Evolutionary conservation across 371 early-diverging fungal genomes (phyloP), one percentile per base, ranked within the genome.

Genomic region (Syncephalastrum sp.): DNA sequence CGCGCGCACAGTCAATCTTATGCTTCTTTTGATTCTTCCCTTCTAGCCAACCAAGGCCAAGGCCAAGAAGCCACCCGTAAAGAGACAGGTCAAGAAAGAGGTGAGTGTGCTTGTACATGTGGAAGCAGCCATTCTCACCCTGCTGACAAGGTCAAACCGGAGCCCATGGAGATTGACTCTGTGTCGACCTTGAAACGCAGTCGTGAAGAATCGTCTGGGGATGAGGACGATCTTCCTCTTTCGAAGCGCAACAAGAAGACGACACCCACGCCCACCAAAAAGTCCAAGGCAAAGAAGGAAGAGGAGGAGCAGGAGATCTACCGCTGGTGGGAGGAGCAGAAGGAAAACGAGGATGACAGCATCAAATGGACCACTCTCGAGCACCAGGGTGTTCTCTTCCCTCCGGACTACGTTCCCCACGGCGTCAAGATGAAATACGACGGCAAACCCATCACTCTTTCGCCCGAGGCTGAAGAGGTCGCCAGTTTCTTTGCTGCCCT

Each of bases 401-500:
- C 99, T 43, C 98, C 97, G 0, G 85, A 82, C 1, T 98, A 98
- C 70, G 90, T 70, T 19, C 95, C 97, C 12, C 96, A 96, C 64
- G 91, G 92, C 16, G 72, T 96, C 33, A 88, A 90, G 65, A 88
- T 98, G 85, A 72, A 77, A 50, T 98, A 98, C 63, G 78, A 93
- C 63, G 96, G 95, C 3, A 72, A 85, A 41, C 72, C 70, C 3
- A 67, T 98, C n/a, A 72, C 65, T 1, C 75, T 98, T 13, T 71
- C 70, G 0, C 92, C 97, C 2, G 88, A 84, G 51, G 89, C 93
- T 0, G 99, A 98, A 67, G 99, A 98, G 62, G 91, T 97, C 0
- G 98, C 97, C 7, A 87, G 86, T 19, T 98, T 97, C 71, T 98
- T 87, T 81, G 99, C 95, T 16, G 90, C 85, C 16, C 47, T 95